A percentile compares a stretch with the other conserved stretches of the same genome.
phyloP scores from a whole-genome alignment of 1,139 yeast species.

The Zygosaccharomyces pseudobailii region DNA sequence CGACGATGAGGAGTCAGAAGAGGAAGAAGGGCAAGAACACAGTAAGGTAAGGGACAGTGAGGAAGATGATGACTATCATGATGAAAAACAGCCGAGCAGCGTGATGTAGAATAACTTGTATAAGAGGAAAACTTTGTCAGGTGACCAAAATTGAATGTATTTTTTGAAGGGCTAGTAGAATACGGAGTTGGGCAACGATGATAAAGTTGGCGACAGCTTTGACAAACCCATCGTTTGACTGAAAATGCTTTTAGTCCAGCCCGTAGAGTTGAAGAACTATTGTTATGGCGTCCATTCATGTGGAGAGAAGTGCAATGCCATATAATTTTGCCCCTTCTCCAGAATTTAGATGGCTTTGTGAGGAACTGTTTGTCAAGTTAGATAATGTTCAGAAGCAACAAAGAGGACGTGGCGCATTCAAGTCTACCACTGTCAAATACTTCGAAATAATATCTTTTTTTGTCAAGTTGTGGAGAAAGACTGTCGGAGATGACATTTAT shows the following conservation, averaged over 20 bases:
- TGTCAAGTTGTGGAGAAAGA: conserved; percentile 54
- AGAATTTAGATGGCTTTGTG: conserved; percentile 36
- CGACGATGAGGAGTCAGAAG: conserved; percentile 22
- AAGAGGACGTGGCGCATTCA: conserved; percentile 13
- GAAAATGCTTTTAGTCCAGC: not conserved
- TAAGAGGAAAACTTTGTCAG: not conserved
- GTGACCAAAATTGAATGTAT: not conserved
- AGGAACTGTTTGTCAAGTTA: conserved; percentile 30
- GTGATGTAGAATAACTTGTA: not conserved
- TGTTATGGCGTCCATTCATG: not conserved
- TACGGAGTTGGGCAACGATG: too few species aligned
- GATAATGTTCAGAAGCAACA: conserved; percentile 17
- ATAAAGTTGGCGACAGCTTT: too few species aligned
- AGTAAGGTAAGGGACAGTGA: conserved; percentile 5
- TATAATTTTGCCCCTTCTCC: conserved; percentile 35
- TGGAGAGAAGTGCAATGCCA: conserved; percentile 13
- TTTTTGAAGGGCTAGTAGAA: too few species aligned
- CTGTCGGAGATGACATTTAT: conserved; percentile 65
- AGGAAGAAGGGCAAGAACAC: conserved; percentile 28
- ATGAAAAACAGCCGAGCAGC: conserved; percentile 9
- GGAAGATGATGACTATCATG: conserved; percentile 29
- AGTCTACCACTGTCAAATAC: conserved; percentile 20
- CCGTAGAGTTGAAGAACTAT: not conserved
- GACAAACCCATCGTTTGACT: too few species aligned
- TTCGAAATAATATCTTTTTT: conserved; percentile 37